Base-by-base conservation (phyloP, 306 rosid species). In the Vachellia pachyceras region DNA sequence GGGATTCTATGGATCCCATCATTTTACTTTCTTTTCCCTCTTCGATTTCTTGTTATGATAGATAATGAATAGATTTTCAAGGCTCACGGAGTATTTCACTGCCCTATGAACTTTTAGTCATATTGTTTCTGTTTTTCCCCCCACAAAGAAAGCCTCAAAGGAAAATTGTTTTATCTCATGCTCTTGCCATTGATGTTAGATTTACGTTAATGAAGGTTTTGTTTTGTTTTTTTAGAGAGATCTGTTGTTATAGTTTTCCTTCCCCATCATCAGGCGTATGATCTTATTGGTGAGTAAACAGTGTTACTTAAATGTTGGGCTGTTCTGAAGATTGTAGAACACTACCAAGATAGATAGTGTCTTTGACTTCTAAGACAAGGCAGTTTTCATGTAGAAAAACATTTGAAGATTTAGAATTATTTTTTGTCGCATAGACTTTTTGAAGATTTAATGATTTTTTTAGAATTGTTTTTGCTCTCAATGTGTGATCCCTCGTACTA, bases 1-100 rank as follows among this genome's bases (percentile, higher is more conserved):
- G 73, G 82, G 94, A 80, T 82, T 67, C 18, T 36, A 35, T 61
- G 55, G 40, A 47, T 47, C 36, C 60, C 8, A 39, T 67, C 65
- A 12, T 41, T 29, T 25, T 60, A 10, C 6, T 25, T 60, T 60
- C 39, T 22, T 9, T 55, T 55, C 12, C 8, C 5, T 3, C 18
- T 68, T 5, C 54, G 47, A 2, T 9, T 23, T 7, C 3, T 50
- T 7, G 15, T 79, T 5, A 3, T 52, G 18, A 8, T 60, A 35
- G 64, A 57, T 57, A 4, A 60, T 58, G 42, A 17, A 44, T 15
- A 18, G 76, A 64, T 47, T 70, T 45, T 46, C n/a, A 44, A 47
- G 17, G 29, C 20, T 17, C 72, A 18, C 25, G 15, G 15, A 17
- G n/a, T 33, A 40, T 40, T 40, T 40, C 44, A 40, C 44, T 40